Evolutionary conservation across 805 yeast species (phyloP), one percentile per base, ranked within the genome.

Genomic region (Ascoidea rubescens): DNA sequence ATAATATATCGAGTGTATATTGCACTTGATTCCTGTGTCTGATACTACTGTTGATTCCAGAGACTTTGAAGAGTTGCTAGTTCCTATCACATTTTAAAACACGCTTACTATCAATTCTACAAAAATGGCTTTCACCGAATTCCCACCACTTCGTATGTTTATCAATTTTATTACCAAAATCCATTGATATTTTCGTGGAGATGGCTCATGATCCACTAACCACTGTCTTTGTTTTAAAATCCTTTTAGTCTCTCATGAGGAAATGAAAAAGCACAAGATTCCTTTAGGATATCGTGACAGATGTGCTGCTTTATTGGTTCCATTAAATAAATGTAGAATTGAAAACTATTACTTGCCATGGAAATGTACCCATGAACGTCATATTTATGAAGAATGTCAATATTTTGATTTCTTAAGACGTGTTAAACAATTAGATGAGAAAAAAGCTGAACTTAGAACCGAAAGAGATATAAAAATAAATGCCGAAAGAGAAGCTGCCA

Each of bases 351-450:
- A 69, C 59, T 58, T 80, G 64, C 87, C 87, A 33, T 80, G 85
- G 85, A 79, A 78, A 59, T 87, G 96, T 60, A 72, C 75, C 54
- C 83, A 83, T 57, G 87, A 83, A 69, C 79, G 88, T 64, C 95
- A 87, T 60, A 80, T 74, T 46, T 87, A 89, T 73, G 96, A 87
- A 66, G 84, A 84, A 64, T 87, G 96, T 66, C 85, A 87, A 67
- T 84, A 84, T 65, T 67, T 81, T 66, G 95, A 87, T 64, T 86
- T 83, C 71, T 75, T 80, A 64, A 78, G 93, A 71, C 78, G 96
- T 68, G 86, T 84, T 54, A 73, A 79, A 63, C 90, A 84, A 68
- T 71, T 84, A 65, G 76, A 79, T 61, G 74, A 73, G 54, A 68
- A 73, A 58, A 82, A 80, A 47, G 55, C 16, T 17, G 32, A 48